Evolutionary conservation across 2,329 filamentous ascomycete genomes (phyloP).

Genomic region (Chaetothyriales sp.): DNA sequence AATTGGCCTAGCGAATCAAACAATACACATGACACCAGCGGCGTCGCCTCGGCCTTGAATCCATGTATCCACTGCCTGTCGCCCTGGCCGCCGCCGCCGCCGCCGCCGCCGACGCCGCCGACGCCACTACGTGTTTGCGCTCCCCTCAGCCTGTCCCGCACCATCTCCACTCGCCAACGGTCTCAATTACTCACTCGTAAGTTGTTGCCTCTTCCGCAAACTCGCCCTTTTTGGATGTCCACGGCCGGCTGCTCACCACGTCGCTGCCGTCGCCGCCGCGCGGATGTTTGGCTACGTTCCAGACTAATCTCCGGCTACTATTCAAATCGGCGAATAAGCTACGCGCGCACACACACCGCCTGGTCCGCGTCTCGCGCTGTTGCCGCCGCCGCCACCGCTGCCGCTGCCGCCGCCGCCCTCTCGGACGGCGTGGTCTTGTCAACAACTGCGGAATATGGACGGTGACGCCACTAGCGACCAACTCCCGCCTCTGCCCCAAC

Average conservation of each 20-base stretch:
- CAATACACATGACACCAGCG: too few species aligned
- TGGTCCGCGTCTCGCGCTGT: not conserved
- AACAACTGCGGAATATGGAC: not conserved
- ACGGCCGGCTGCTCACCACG: not conserved
- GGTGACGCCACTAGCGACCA: not conserved
- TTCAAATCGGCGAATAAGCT: not conserved
- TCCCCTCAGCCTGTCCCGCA: too few species aligned
- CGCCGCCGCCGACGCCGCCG: too few species aligned
- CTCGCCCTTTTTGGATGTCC: not conserved
- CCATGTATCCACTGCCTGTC: too few species aligned
- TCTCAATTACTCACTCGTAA: not conserved
- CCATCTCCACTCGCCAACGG: not conserved
- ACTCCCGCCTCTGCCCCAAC: not conserved
- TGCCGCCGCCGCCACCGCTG: too few species aligned
- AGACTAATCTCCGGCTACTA: not conserved
- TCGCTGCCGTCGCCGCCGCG: not conserved
- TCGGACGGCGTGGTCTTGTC: not conserved
- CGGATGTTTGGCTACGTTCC: not conserved
- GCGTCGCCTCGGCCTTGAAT: too few species aligned
- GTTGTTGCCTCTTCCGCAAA: not conserved
- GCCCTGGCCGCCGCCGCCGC: too few species aligned
- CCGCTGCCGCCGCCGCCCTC: too few species aligned
- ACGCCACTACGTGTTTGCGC: too few species aligned
- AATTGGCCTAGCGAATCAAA: too few species aligned
- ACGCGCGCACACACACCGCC: not conserved